Conservation (phyloP, 768 basidiomycete genomes). For the Boletellus ananiceps region DNA sequence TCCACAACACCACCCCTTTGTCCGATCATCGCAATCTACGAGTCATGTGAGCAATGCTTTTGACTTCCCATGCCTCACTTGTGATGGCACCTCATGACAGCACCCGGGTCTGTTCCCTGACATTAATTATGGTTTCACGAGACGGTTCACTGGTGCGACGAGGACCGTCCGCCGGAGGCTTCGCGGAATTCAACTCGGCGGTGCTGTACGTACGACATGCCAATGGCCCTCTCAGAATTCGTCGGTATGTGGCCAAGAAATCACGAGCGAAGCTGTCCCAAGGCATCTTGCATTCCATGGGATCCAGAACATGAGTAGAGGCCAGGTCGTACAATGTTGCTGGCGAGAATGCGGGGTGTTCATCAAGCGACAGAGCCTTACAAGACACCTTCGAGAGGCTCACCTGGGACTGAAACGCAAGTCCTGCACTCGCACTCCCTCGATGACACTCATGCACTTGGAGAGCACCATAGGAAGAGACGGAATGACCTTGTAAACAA, state of each 20-base stretch:
- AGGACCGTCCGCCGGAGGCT: neutral
- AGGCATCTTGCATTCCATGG: constrained; percentile 15
- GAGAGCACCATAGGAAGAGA: neutral
- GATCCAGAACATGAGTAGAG: constrained; percentile 2
- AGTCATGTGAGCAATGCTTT: constrained; percentile 6
- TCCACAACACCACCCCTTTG: neutral
- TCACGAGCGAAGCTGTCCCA: neutral
- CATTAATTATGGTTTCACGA: too few relatives aligned
- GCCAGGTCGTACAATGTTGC: neutral
- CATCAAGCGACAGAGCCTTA: constrained; percentile 5
- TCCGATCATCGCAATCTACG: neutral
- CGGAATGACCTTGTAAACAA: neutral
- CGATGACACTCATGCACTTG: neutral
- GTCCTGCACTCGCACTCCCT: neutral
- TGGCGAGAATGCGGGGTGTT: constrained; percentile 2
- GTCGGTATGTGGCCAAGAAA: constrained; percentile 1
- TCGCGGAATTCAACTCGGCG: neutral
- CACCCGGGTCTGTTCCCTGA: neutral
- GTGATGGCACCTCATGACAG: neutral
- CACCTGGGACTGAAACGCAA: constrained; percentile 14
- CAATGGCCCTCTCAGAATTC: neutral
- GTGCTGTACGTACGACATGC: neutral
- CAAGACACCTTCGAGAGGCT: constrained; percentile 14
- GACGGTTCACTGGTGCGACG: neutral
- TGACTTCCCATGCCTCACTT: too few relatives aligned